These are phyloP conservation scores for Pseudevernia furfuracea DNA, from an alignment of 495 filamentous ascomycete species.

Conservation along the genomic window DNA sequence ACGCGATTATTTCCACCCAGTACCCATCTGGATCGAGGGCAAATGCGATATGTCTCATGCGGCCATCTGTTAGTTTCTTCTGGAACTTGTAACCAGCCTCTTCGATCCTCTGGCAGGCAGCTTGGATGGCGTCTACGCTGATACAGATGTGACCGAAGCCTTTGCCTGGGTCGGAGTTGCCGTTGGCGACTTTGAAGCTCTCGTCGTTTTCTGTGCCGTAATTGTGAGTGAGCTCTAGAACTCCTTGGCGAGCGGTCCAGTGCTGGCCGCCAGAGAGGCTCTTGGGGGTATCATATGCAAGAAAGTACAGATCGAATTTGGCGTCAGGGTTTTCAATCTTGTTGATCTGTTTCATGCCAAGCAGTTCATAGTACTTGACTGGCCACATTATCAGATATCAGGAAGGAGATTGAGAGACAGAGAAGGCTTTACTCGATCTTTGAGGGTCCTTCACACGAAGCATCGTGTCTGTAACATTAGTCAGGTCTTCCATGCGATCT, in stretches of 20 bases:
- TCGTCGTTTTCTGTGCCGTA: slow-evolving; percentile 87
- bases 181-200: slow-evolving; percentile 74
- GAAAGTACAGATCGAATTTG: slow-evolving; percentile 87
- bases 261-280: slow-evolving; percentile 53
- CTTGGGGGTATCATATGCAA: slow-evolving; percentile 60
- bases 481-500: slow-evolving; percentile 10
- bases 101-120: slow-evolving; percentile 78
- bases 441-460: slow-evolving; percentile 91
- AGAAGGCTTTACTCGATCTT: slow-evolving; percentile 49
- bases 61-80: slow-evolving; percentile 83
- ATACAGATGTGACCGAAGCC: slow-evolving; percentile 90
- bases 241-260: slow-evolving; percentile 76
- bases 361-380: slow-evolving; percentile 91
- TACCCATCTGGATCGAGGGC: slow-evolving; percentile 89
- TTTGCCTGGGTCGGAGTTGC: slow-evolving; percentile 76
- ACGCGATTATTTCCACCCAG: slow-evolving; percentile 69
- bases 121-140: slow-evolving; percentile 83
- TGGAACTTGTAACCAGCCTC: slow-evolving; percentile 87
- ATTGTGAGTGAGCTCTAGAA: slow-evolving; percentile 95
- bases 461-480: slow-evolving; percentile 47
- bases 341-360: slow-evolving; percentile 78
- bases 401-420: background rate
- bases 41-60: slow-evolving; percentile 86
- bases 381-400: slow-evolving; percentile 2
- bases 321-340: slow-evolving; percentile 66